These are phyloP conservation scores for Fraxinus xanthoxyloides DNA, from an alignment of 305 asterid genomes.

Conservation along the genomic window DNA sequence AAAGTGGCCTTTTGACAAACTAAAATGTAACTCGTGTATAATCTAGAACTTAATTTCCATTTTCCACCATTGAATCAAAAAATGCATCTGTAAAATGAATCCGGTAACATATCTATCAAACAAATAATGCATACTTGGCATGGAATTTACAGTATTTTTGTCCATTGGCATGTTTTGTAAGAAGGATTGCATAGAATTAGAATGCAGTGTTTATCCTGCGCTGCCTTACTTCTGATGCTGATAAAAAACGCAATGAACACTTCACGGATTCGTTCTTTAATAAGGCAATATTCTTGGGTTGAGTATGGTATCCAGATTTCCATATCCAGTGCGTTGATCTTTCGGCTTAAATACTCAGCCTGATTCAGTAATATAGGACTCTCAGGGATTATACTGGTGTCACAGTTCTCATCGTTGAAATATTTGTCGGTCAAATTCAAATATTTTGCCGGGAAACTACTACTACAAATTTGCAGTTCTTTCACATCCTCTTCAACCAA, in stretches of 20 bases:
- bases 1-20: neutral
- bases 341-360: slow-evolving; percentile 31
- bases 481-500: slow-evolving; percentile 84
- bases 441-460: slow-evolving; percentile 4
- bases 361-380: slow-evolving; percentile 27
- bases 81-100: neutral
- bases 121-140: neutral
- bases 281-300: slow-evolving; percentile 43
- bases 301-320: slow-evolving; percentile 60
- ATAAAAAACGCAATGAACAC: slow-evolving; percentile 46
- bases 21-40: neutral
- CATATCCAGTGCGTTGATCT: slow-evolving; percentile 32
- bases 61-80: neutral
- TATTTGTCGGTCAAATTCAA: slow-evolving; percentile 3
- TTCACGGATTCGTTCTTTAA: slow-evolving; percentile 26
- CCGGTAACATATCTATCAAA: neutral
- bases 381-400: slow-evolving; percentile 42
- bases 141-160: neutral
- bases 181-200: neutral
- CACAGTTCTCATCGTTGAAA: slow-evolving; percentile 51
- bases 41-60: neutral
- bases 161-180: neutral
- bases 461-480: slow-evolving; percentile 25
- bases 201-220: slow-evolving; percentile 8
- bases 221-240: slow-evolving; percentile 18